Conservation (phyloP, 805 yeast species). For the Candida ascalaphidarum region DNA sequence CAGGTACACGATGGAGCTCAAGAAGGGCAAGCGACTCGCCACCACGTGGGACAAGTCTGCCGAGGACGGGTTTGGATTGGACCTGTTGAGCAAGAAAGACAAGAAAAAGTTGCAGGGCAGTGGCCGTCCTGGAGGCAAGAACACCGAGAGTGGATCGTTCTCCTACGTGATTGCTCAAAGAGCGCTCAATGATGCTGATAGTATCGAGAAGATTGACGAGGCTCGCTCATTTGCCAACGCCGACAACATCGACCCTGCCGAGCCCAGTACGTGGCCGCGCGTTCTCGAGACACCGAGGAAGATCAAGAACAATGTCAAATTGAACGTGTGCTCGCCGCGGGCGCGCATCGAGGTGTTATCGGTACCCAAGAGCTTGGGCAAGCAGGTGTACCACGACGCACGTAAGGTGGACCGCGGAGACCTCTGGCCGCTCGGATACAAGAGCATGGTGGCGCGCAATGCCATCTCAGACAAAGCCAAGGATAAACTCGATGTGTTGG, state of each 20-base stretch:
- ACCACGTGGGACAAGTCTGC: conserved; percentile 58
- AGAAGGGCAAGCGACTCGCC: conserved; percentile 70
- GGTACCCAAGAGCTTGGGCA: conserved; percentile 68
- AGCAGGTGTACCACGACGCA: conserved; percentile 80
- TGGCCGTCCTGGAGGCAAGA: conserved; percentile 71
- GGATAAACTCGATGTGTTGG: conserved; percentile 25
- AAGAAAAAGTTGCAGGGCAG: conserved; percentile 46
- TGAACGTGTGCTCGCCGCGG: conserved; percentile 71
- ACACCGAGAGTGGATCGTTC: conserved; percentile 62
- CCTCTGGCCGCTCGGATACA: conserved; percentile 57
- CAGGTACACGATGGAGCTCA: conserved; percentile 69
- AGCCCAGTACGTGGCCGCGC: conserved; percentile 55
- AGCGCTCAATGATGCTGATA: conserved; percentile 32
- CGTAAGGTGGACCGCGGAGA: conserved; percentile 82
- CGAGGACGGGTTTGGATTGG: conserved; percentile 48
- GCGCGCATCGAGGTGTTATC: conserved; percentile 86
- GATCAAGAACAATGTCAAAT: conserved; percentile 71
- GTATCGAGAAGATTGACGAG: conserved; percentile 33
- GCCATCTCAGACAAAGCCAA: conserved; percentile 18
- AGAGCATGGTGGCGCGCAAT: conserved; percentile 23
- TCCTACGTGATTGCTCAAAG: conserved; percentile 70
- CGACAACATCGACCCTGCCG: conserved; percentile 12
- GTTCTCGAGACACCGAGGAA: conserved; percentile 64
- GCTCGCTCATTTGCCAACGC: conserved; percentile 17
- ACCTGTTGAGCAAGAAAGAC: conserved; percentile 17